Conservation (phyloP, 73 alveolate genomes). For the Loxodes magnus region DNA sequence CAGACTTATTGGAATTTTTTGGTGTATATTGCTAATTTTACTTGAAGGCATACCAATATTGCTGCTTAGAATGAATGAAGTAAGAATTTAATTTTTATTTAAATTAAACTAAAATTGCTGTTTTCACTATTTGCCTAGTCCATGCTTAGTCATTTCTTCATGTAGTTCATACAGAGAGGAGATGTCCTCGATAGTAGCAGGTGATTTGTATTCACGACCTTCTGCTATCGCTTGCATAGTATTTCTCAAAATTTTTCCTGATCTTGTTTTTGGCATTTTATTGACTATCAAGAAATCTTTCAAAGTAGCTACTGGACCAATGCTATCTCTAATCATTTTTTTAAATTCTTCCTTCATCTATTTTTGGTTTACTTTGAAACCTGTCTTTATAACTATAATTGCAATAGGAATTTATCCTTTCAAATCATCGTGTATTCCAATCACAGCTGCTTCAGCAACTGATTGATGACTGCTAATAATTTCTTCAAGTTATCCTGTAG, state of each 20-base stretch:
- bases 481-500: slow-evolving; percentile 71
- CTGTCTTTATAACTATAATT: slow-evolving; percentile 21
- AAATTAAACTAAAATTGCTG: no score
- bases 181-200: slow-evolving; percentile 83
- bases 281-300: slow-evolving; percentile 15
- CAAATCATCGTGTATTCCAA: slow-evolving; percentile 56
- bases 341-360: slow-evolving; percentile 14
- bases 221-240: slow-evolving; percentile 24
- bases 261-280: slow-evolving; percentile 40
- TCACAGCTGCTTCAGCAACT: slow-evolving; percentile 80
- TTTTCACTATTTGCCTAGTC: no score
- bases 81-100: no score
- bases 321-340: slow-evolving; percentile 13
- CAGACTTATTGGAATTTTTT: no score
- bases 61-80: no score
- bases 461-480: slow-evolving; percentile 36
- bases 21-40: no score
- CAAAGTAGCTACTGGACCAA: slow-evolving; percentile 13
- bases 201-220: slow-evolving; percentile 34
- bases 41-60: no score
- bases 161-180: slow-evolving; percentile 44
- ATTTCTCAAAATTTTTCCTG: slow-evolving; percentile 46
- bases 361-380: slow-evolving; percentile 1
- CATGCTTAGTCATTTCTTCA: slow-evolving; percentile 10
- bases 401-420: slow-evolving; percentile 65